These are phyloP conservation scores for Fonsecaea pedrosoi DNA, from an alignment of 2,329 filamentous ascomycete genomes.

Conservation along the genomic window DNA sequence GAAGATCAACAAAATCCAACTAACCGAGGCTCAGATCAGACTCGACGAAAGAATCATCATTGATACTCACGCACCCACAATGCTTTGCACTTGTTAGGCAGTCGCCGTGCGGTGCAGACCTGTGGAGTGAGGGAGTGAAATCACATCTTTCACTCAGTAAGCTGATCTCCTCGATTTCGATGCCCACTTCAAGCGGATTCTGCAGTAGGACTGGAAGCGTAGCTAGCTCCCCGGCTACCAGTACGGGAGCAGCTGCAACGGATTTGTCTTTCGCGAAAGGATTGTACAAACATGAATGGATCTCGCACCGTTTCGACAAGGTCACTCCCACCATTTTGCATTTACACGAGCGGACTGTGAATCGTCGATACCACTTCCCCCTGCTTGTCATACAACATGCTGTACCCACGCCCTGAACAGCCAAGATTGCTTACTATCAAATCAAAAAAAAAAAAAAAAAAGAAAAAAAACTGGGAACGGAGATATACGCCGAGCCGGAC, in stretches of 20 bases:
- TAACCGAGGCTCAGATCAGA: background rate
- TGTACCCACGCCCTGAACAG: too few relatives aligned
- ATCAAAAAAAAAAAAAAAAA: too few relatives aligned
- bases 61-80: too few relatives aligned
- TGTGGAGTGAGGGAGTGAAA: conserved; percentile 71
- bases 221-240: conserved; percentile 79
- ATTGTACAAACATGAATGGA: conserved; percentile 88
- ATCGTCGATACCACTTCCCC: too few relatives aligned
- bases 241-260: conserved; percentile 65
- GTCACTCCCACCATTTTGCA: conserved; percentile 14
- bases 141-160: conserved; percentile 76
- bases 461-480: too few relatives aligned
- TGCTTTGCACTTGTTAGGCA: too few relatives aligned
- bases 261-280: conserved; percentile 78
- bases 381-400: too few relatives aligned
- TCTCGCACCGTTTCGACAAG: conserved; percentile 60
- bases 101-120: conserved; percentile 35
- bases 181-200: conserved; percentile 91
- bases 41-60: background rate
- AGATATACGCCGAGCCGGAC: too few relatives aligned
- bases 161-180: conserved; percentile 82
- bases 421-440: too few relatives aligned
- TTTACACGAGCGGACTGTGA: too few relatives aligned
- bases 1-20: background rate
- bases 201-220: conserved; percentile 84